Percentiles rank a stretch among this genome's conserved stretches.
Conservation (phyloP, 140 eudicot species). For the Oenanthe javanica region DNA sequence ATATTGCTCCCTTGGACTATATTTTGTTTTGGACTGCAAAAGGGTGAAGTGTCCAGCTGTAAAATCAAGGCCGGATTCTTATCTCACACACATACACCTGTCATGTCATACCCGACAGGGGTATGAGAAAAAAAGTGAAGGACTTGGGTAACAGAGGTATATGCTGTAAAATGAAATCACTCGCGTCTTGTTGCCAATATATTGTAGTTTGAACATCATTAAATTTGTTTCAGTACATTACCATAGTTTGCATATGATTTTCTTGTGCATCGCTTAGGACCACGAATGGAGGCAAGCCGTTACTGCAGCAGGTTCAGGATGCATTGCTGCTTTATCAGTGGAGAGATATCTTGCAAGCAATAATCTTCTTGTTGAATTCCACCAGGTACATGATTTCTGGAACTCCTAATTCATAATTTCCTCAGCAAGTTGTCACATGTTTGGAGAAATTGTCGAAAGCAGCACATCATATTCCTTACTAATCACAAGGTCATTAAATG, state of each 20-base stretch:
- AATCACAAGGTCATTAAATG: neutral
- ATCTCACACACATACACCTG: neutral
- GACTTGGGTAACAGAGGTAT: neutral
- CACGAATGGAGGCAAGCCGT: conserved; percentile 98
- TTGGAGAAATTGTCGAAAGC: neutral
- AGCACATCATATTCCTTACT: neutral
- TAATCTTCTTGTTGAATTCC: conserved; percentile 83
- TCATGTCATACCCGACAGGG: neutral
- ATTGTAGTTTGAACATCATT: neutral
- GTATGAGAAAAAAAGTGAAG: neutral
- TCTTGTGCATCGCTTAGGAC: conserved; percentile 36
- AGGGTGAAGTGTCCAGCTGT: neutral
- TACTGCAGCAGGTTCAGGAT: conserved; percentile 99
- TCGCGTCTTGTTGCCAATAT: neutral
- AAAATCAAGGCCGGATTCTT: neutral
- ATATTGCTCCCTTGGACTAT: too few species aligned
- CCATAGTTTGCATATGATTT: neutral
- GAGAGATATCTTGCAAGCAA: conserved; percentile 92
- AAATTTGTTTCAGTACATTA: too few species aligned
- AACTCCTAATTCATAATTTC: neutral
- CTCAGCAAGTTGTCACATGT: neutral
- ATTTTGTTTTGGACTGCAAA: too few species aligned
- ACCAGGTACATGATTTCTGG: conserved; percentile 51
- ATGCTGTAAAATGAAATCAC: neutral
- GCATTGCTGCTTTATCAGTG: conserved; percentile 91